Conservation (phyloP, 192 early-diverging fungal genomes). For the Chytriomyces confervae region DNA sequence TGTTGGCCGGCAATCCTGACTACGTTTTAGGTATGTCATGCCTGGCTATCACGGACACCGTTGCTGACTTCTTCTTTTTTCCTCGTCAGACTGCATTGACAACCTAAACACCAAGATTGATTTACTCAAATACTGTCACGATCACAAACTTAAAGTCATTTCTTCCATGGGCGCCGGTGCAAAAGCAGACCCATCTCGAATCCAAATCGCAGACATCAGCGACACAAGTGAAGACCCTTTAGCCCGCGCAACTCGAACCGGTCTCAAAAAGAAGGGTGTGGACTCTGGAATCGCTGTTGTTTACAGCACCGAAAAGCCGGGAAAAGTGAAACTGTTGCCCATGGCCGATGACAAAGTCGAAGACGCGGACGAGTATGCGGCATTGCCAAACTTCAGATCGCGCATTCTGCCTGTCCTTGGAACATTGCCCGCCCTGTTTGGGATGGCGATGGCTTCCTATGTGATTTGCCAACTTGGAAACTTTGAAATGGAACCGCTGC, state of each 20-base stretch:
- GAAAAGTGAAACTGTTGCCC: conserved; percentile 86
- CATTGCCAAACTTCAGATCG: conserved; percentile 88
- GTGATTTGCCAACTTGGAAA: conserved; percentile 66
- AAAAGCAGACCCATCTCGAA: conserved; percentile 92
- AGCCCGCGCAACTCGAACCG: conserved; percentile 81
- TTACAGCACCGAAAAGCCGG: conserved; percentile 95
- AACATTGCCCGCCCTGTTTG: conserved; percentile 95
- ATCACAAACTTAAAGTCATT: conserved; percentile 77
- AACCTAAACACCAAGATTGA: conserved; percentile 94
- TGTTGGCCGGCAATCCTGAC: conserved; percentile 70
- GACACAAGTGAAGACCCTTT: conserved; percentile 95
- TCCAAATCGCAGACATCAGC: conserved; percentile 95
- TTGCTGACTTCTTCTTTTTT: conserved; percentile 13
- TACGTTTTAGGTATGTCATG: conserved; percentile 50
- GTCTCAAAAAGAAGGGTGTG: conserved; percentile 74
- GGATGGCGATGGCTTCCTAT: conserved; percentile 87
- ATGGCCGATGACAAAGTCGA: conserved; percentile 82
- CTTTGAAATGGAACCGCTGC: conserved; percentile 49
- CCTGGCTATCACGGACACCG: background rate
- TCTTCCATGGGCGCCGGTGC: conserved; percentile 98
- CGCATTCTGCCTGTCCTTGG: conserved; percentile 57
- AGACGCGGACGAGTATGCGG: conserved; percentile 86
- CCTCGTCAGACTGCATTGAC: conserved; percentile 83
- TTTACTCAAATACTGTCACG: conserved; percentile 84
- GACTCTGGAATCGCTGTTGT: conserved; percentile 87